A percentile compares a stretch with the other conserved stretches of the same genome.
Evolutionary conservation across 441 rosid species (phyloP).

Genomic region (Eruca vesicaria): DNA sequence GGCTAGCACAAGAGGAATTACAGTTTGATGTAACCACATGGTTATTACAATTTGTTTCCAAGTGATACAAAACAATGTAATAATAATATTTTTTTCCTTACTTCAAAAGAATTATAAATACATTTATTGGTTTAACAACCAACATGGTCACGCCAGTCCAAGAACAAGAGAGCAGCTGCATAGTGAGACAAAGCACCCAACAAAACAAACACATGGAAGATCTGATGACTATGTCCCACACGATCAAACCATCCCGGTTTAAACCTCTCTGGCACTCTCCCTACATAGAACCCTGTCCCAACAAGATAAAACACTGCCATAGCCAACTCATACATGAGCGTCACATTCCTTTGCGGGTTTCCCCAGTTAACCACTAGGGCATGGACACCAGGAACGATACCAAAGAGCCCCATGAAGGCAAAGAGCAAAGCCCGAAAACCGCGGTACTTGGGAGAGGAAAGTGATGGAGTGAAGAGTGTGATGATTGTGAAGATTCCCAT

Average conservation of each 20-base stretch:
- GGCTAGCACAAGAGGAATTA: neutral
- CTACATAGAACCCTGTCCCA: conserved; percentile 69
- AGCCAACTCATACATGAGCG: conserved; percentile 58
- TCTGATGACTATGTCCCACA: conserved; percentile 83
- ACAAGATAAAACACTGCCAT: conserved; percentile 77
- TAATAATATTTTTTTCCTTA: neutral
- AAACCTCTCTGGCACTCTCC: conserved; percentile 68
- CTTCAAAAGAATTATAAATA: conserved; percentile 8
- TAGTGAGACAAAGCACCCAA: conserved; percentile 87
- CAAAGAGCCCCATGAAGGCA: conserved; percentile 69
- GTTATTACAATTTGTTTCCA: conserved; percentile 9
- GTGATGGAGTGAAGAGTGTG: conserved; percentile 64
- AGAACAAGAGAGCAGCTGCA: conserved; percentile 65
- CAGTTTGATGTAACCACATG: conserved; percentile 9
- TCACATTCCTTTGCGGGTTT: conserved; percentile 57
- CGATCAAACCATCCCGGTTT: conserved; percentile 81
- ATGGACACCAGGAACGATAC: conserved; percentile 65
- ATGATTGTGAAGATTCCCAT: conserved; percentile 67
- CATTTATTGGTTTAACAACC: conserved; percentile 38
- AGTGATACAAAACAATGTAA: neutral
- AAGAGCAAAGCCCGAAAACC: conserved; percentile 64
- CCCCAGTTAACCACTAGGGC: conserved; percentile 64
- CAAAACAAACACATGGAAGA: conserved; percentile 77
- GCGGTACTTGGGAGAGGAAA: conserved; percentile 54
- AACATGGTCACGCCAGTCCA: conserved; percentile 66